Percentiles rank a stretch among this genome's conserved stretches.
Evolutionary conservation across 768 basidiomycete genomes (phyloP).

Genomic region (Podaxis sp.): DNA sequence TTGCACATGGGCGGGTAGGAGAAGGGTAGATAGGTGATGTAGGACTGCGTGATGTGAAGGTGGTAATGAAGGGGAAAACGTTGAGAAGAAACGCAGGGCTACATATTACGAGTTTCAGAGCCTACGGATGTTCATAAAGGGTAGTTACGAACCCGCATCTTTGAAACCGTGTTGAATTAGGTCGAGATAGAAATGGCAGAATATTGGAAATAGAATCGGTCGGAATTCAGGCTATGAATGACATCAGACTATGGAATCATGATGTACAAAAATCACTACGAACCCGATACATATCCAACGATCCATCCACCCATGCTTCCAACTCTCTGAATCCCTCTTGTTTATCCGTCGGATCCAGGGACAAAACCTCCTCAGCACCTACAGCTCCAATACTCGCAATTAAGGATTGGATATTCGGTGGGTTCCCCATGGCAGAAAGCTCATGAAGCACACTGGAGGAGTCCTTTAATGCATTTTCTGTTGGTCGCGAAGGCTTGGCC

Average conservation of each 20-base stretch:
- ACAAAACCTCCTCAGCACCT: slow-evolving; percentile 78
- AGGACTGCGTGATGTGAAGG: slow-evolving; percentile 64
- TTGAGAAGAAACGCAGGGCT: slow-evolving; percentile 75
- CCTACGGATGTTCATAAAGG: background rate
- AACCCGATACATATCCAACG: slow-evolving; percentile 88
- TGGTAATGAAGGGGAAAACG: slow-evolving; percentile 65
- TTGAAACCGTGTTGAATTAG: slow-evolving; percentile 87
- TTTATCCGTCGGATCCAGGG: slow-evolving; percentile 78
- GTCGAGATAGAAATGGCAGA: slow-evolving; percentile 96
- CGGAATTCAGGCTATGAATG: slow-evolving; percentile 79
- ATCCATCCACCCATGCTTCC: slow-evolving; percentile 87
- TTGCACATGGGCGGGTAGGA: slow-evolving; percentile 79
- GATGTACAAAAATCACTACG: slow-evolving; percentile 19
- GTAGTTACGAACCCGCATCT: slow-evolving; percentile 66
- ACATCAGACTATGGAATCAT: slow-evolving; percentile 5
- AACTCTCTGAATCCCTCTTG: slow-evolving; percentile 83
- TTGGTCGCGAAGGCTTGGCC: slow-evolving; percentile 53
- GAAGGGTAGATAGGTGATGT: slow-evolving; percentile 74
- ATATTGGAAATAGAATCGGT: slow-evolving; percentile 92
- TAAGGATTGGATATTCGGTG: slow-evolving; percentile 68
- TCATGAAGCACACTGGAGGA: slow-evolving; percentile 62
- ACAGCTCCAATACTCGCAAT: slow-evolving; percentile 75
- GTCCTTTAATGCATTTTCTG: slow-evolving; percentile 71
- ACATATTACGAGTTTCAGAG: slow-evolving; percentile 13
- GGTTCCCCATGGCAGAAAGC: slow-evolving; percentile 63